Evolutionary conservation across 768 basidiomycete species (phyloP).

Genomic region (Lanmaoa rubissima): DNA sequence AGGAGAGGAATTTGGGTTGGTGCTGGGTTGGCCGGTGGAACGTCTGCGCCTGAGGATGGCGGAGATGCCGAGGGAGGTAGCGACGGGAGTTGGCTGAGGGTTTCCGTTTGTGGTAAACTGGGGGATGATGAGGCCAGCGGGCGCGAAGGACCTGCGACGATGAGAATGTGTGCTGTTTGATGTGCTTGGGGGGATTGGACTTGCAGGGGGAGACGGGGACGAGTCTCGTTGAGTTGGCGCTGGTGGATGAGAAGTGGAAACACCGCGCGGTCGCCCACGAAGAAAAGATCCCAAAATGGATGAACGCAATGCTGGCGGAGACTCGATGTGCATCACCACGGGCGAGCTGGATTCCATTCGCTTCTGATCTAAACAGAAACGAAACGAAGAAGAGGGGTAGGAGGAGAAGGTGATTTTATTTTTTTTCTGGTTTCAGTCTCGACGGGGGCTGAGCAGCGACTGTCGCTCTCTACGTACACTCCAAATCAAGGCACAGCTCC

Average conservation of each 20-base stretch:
- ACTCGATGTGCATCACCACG: conserved; percentile 20
- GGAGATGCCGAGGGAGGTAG: conserved; percentile 45
- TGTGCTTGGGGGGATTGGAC: conserved; percentile 33
- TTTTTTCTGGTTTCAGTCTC: conserved; percentile 17
- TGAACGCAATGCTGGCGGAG: conserved; percentile 40
- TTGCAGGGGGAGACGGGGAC: conserved; percentile 45
- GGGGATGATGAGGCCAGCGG: conserved; percentile 34
- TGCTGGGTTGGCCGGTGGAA: conserved; percentile 54
- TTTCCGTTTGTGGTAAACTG: conserved; percentile 33
- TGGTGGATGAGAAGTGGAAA: conserved; percentile 54
- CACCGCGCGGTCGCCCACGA: conserved; percentile 65
- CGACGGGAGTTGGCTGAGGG: conserved; percentile 22
- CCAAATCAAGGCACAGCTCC: conserved; percentile 13
- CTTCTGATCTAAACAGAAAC: background rate
- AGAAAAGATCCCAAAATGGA: conserved; percentile 75
- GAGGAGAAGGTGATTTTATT: background rate
- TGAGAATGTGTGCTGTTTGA: conserved; percentile 25
- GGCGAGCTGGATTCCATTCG: conserved; percentile 13
- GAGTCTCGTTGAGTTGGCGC: conserved; percentile 26
- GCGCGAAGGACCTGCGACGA: conserved; percentile 42
- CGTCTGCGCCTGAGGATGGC: conserved; percentile 68
- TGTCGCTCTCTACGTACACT: background rate
- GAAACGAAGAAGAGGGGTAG: background rate
- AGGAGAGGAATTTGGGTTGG: conserved; percentile 16
- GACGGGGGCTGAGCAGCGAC: conserved; percentile 11